These are phyloP conservation scores for Coemansia furcata DNA, from an alignment of 192 early-diverging fungal genomes.

Conservation along the genomic window DNA sequence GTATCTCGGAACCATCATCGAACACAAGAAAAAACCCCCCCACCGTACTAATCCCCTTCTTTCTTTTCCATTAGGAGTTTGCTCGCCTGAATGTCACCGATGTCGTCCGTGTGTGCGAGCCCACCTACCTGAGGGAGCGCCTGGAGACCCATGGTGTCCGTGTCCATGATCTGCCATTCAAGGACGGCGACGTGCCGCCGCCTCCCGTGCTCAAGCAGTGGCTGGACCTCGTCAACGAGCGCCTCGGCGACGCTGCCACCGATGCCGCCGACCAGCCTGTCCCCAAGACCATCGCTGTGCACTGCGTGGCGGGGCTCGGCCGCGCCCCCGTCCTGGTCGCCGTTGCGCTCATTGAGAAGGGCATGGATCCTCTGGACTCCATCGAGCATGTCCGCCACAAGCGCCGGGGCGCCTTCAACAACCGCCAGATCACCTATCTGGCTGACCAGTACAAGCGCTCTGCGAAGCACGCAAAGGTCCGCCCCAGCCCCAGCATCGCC, in stretches of 20 bases:
- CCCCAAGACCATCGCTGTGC: constrained; percentile 76
- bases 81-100: constrained; percentile 73
- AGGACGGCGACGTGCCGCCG: constrained; percentile 81
- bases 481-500: constrained; percentile 21
- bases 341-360: constrained; percentile 73
- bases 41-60: background rate
- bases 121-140: constrained; percentile 68
- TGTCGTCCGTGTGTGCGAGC: constrained; percentile 89
- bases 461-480: constrained; percentile 39
- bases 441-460: constrained; percentile 52
- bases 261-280: constrained; percentile 15
- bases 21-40: background rate
- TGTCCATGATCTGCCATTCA: constrained; percentile 89
- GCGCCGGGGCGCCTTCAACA: constrained; percentile 79
- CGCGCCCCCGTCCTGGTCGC: constrained; percentile 91
- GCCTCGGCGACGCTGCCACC: constrained; percentile 40
- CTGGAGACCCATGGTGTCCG: constrained; percentile 62
- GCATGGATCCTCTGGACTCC: constrained; percentile 73
- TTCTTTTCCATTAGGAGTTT: constrained; percentile 57
- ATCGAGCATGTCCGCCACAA: constrained; percentile 71
- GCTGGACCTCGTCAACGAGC: constrained; percentile 63
- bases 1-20: background rate
- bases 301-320: constrained; percentile 94
- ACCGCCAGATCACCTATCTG: constrained; percentile 68
- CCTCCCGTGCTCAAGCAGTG: constrained; percentile 56